Conservation (phyloP, 495 filamentous ascomycete genomes). For the Aspergillus coremiiformis region DNA sequence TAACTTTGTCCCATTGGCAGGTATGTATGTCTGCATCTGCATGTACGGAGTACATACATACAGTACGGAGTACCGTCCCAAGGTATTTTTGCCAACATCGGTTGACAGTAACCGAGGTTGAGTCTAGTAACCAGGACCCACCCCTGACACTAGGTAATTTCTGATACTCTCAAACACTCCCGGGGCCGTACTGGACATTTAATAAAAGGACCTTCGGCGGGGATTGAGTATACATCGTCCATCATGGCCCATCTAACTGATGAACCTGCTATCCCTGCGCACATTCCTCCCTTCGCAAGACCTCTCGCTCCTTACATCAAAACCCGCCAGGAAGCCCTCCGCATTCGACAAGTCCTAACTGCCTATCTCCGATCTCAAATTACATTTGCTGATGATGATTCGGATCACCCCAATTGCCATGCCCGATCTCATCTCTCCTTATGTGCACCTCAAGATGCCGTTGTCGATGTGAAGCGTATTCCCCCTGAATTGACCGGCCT, state of each 20-base stretch:
- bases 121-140: too few species aligned
- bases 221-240: not conserved
- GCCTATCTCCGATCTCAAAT: constrained; percentile 37
- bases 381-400: constrained; percentile 24
- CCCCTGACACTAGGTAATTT: too few species aligned
- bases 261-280: constrained; percentile 10
- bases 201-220: not conserved
- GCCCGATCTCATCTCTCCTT: constrained; percentile 31
- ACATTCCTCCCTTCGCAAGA: constrained; percentile 37
- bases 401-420: constrained; percentile 15
- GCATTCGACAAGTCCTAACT: constrained; percentile 40
- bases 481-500: constrained; percentile 34
- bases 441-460: constrained; percentile 29
- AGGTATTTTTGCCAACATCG: too few species aligned
- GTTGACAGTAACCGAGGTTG: too few species aligned
- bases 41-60: too few species aligned
- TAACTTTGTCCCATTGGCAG: too few species aligned
- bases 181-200: too few species aligned
- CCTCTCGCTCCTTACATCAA: constrained; percentile 42
- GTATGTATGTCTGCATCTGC: too few species aligned
- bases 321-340: constrained; percentile 36
- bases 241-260: constrained; percentile 10
- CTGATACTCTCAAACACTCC: too few species aligned
- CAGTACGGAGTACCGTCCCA: too few species aligned
- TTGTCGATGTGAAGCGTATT: constrained; percentile 31